Evolutionary conservation across 495 filamentous ascomycete species (phyloP).

Genomic region (Lepidopterella palustris): DNA sequence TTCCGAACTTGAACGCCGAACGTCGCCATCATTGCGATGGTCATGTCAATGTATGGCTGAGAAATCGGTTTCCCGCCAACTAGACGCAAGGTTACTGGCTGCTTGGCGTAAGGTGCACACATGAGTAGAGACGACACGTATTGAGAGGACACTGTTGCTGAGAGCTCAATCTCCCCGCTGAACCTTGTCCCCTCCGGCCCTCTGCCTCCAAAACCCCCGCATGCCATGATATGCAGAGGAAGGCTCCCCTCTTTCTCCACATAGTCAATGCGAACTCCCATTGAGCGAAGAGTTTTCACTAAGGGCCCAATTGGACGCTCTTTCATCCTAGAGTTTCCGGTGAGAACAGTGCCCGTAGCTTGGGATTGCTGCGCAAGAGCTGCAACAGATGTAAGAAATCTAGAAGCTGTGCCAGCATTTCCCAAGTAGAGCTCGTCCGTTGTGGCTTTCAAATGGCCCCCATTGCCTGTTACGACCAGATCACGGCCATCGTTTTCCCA

Average conservation of each 20-base stretch:
- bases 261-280: constrained; percentile 78
- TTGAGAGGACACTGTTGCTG: constrained; percentile 92
- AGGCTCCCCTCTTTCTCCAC: constrained; percentile 73
- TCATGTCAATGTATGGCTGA: constrained; percentile 98
- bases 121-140: constrained; percentile 95
- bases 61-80: constrained; percentile 95
- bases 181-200: constrained; percentile 13
- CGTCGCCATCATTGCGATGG: constrained; percentile 90
- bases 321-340: constrained; percentile 95
- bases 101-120: constrained; percentile 93
- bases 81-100: constrained; percentile 81
- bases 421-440: constrained; percentile 78
- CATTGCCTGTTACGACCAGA: constrained; percentile 83
- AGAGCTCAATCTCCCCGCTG: constrained; percentile 70
- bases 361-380: constrained; percentile 65
- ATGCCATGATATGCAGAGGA: constrained; percentile 75
- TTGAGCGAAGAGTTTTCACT: constrained; percentile 82
- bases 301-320: constrained; percentile 86
- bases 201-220: constrained; percentile 76
- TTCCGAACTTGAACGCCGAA: constrained; percentile 79
- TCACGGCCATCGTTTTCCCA: constrained; percentile 93
- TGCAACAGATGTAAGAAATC: constrained; percentile 91
- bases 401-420: constrained; percentile 92
- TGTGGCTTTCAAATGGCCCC: constrained; percentile 74
- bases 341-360: constrained; percentile 64